A percentile compares a stretch with the other conserved stretches of the same genome.
Conservation (phyloP, 2,329 filamentous ascomycete genomes). For the Paecilomyces formosus region DNA sequence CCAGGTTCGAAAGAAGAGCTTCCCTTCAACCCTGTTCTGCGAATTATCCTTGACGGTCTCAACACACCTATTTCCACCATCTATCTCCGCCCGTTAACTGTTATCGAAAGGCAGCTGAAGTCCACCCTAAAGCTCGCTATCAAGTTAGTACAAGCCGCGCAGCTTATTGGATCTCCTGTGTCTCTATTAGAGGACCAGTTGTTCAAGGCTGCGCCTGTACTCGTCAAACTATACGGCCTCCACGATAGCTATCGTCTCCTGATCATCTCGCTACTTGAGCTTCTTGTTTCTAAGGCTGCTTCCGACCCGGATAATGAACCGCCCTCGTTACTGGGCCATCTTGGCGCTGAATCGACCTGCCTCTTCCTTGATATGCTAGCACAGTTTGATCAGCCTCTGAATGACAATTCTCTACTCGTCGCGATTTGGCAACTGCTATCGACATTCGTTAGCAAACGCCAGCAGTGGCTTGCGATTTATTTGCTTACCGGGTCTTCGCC, state of each 20-base stretch:
- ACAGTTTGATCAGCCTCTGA: constrained; percentile 67
- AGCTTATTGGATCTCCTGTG: constrained; percentile 54
- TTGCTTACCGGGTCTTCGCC: constrained; percentile 83
- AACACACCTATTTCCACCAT: constrained; percentile 55
- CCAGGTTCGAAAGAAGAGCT: constrained; percentile 62
- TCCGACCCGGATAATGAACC: constrained; percentile 61
- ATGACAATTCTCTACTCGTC: constrained; percentile 56
- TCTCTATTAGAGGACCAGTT: constrained; percentile 67
- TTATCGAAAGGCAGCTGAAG: constrained; percentile 56
- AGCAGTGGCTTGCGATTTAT: constrained; percentile 94
- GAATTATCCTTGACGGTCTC: constrained; percentile 58
- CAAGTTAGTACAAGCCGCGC: constrained; percentile 62
- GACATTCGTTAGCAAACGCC: constrained; percentile 76
- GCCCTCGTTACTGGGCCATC: constrained; percentile 85
- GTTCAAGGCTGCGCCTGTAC: constrained; percentile 69
- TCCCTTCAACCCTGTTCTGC: constrained; percentile 68
- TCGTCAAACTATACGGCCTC: constrained; percentile 68
- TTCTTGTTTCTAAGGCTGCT: constrained; percentile 63
- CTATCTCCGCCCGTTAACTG: constrained; percentile 47
- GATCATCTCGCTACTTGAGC: constrained; percentile 63
- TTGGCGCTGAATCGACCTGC: constrained; percentile 74
- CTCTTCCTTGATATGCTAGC: constrained; percentile 75
- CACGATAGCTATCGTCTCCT: constrained; percentile 59
- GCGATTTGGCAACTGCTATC: constrained; percentile 81
- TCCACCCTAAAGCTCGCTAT: constrained; percentile 60